Percentiles rank a stretch among this genome's conserved stretches.
Evolutionary conservation across 805 yeast species (phyloP).

Genomic region (Saccharomyces paradoxus): DNA sequence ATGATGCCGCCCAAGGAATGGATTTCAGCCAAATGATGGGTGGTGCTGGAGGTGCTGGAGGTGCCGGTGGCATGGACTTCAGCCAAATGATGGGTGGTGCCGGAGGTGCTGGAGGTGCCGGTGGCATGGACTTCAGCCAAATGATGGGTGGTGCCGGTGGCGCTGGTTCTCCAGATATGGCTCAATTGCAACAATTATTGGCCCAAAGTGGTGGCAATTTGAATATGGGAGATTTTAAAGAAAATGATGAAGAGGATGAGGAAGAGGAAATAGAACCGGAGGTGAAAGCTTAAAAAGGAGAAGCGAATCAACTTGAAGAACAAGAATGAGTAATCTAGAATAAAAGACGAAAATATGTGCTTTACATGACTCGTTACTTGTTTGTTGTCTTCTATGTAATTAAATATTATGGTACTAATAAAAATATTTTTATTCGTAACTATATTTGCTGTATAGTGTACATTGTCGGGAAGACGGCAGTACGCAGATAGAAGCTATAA

Average conservation of each 20-base stretch:
- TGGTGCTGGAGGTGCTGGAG: slow-evolving; percentile 33
- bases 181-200: slow-evolving; percentile 3
- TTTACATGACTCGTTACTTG: neutral
- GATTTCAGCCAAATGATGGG: slow-evolving; percentile 32
- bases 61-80: slow-evolving; percentile 32
- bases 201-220: neutral
- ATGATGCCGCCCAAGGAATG: slow-evolving; percentile 21
- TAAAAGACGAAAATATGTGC: neutral
- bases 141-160: slow-evolving; percentile 30
- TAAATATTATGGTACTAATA: neutral
- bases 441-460: neutral
- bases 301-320: neutral
- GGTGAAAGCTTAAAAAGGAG: neutral
- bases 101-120: slow-evolving; percentile 29
- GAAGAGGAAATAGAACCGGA: slow-evolving; percentile 4
- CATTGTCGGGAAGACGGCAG: neutral
- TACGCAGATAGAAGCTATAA: neutral
- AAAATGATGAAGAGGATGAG: slow-evolving; percentile 3
- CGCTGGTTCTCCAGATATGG: slow-evolving; percentile 23
- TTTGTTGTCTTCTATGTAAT: neutral
- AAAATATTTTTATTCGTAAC: neutral
- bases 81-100: slow-evolving; percentile 31
- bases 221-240: neutral
- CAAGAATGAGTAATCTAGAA: neutral
- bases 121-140: slow-evolving; percentile 30